These are phyloP conservation scores for Gonium pectorale DNA, from an alignment of 139 green algal species.

Conservation along the genomic window DNA sequence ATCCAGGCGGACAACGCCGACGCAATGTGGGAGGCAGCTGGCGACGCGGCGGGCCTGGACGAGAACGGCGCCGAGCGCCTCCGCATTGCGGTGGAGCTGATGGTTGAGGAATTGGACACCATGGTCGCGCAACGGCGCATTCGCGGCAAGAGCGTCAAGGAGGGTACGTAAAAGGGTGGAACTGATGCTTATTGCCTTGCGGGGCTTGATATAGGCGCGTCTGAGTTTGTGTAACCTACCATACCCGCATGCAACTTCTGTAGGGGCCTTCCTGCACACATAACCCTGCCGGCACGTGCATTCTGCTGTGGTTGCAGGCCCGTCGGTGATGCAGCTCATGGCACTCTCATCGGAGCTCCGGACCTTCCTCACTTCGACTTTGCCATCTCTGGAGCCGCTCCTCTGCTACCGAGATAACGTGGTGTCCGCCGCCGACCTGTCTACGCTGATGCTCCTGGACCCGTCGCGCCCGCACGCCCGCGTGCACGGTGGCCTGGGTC, in stretches of 20 bases:
- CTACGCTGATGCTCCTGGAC: background rate
- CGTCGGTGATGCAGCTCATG: slow-evolving; percentile 10
- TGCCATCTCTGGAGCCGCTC: slow-evolving; percentile 13
- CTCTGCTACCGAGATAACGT: background rate
- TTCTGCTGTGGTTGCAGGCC: too few relatives aligned
- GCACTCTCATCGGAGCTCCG: background rate
- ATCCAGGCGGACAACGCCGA: too few relatives aligned
- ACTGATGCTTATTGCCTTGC: too few relatives aligned
- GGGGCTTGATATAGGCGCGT: too few relatives aligned
- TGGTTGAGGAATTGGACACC: slow-evolving; percentile 9
- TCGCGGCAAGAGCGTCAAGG: slow-evolving; percentile 13
- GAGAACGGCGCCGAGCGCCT: background rate
- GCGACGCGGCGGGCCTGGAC: too few relatives aligned
- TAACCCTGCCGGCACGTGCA: too few relatives aligned
- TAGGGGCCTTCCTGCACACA: too few relatives aligned
- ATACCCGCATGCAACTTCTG: too few relatives aligned
- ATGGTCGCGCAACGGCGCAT: background rate
- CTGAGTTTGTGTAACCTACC: too few relatives aligned
- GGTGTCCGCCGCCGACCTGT: background rate
- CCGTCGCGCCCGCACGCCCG: background rate
- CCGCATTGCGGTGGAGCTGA: background rate
- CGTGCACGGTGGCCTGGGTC: background rate
- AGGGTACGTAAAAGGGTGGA: background rate
- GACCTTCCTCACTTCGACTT: background rate
- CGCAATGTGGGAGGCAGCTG: too few relatives aligned